Conservation (phyloP, 495 filamentous ascomycete genomes). For the Coniosporium apollinis region DNA sequence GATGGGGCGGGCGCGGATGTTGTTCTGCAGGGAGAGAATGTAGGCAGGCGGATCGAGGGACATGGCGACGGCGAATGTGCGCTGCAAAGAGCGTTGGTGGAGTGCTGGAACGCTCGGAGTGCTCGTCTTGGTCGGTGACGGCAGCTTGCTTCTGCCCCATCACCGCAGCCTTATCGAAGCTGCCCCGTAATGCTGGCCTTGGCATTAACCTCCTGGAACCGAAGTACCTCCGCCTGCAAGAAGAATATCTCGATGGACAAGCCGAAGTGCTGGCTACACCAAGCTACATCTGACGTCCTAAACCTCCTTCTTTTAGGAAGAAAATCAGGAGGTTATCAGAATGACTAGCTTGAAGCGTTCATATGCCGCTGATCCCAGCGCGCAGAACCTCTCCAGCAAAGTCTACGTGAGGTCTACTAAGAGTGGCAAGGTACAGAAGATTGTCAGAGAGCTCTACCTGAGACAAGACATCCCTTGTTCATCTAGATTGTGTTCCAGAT, state of each 20-base stretch:
- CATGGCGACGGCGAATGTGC: slow-evolving; percentile 32
- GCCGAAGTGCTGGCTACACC: too few relatives aligned
- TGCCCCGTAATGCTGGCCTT: too few relatives aligned
- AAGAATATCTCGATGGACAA: too few relatives aligned
- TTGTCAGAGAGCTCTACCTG: slow-evolving; percentile 90
- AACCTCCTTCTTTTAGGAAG: too few relatives aligned
- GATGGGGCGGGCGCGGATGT: slow-evolving; percentile 85
- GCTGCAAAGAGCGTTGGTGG: neutral
- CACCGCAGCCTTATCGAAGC: too few relatives aligned
- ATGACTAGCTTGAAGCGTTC: slow-evolving; percentile 86
- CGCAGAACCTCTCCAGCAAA: slow-evolving; percentile 76
- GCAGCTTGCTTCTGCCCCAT: too few relatives aligned
- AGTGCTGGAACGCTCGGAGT: neutral
- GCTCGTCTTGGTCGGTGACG: too few relatives aligned
- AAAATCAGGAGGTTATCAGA: too few relatives aligned
- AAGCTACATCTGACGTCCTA: too few relatives aligned
- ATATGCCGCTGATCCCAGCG: slow-evolving; percentile 44
- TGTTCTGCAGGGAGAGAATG: slow-evolving; percentile 79
- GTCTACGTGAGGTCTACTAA: slow-evolving; percentile 84
- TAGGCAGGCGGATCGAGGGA: slow-evolving; percentile 84
- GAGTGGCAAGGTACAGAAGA: slow-evolving; percentile 94
- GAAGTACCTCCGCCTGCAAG: too few relatives aligned
- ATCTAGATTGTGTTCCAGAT: slow-evolving; percentile 66
- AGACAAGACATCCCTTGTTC: slow-evolving; percentile 96
- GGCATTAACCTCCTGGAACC: too few relatives aligned